Evolutionary conservation across 116 monocot genomes (phyloP), one percentile per base, ranked within the genome.

Genomic region (Papilionanthe hybrid): DNA sequence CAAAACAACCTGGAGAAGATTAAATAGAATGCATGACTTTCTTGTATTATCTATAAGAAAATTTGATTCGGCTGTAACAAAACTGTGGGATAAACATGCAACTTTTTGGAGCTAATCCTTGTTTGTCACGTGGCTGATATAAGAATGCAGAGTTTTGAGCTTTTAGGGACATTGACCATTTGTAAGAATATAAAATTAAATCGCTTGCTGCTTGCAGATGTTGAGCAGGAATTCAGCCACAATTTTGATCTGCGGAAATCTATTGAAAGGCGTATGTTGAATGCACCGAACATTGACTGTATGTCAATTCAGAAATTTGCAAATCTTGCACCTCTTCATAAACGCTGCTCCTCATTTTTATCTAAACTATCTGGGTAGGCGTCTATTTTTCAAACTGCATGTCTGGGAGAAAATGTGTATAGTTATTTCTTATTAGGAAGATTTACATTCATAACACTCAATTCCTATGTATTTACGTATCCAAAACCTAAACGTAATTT

Each of bases 191-290:
- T 48, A 48, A 50, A 48, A 75, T 75, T 47, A 25, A 23, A 0
- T 25, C 3, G 4, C 50, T 75, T 75, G 22, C 50, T 47, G 19
- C 23, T 7, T 85, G 86, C 91, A 97, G 97, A 91, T 71, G 78
- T 30, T 27, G 77, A 80, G 65, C 90, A 91, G 72, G 92, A 92
- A 29, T 97, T 87, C 75, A 79, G 92, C 84, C 87, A 79, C 90
- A 90, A 94, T 84, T 97, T 97, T 92, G 94, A 97, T 81, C 80
- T 97, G 81, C 83, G 97, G 55, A 97, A 90, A 69, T 82, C 94
- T 32, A 72, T 97, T 41, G 92, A 92, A 79, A 92, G 92, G 72
- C 88, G 85, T 10, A 73, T 90, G 13, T 79, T 94, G 75, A 78
- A 72, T 79, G 75, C 79, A 37, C 84, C 87, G 37, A 65, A 84